Evolutionary conservation across 768 basidiomycete species (phyloP).

Genomic region (Megacollybia marginata): DNA sequence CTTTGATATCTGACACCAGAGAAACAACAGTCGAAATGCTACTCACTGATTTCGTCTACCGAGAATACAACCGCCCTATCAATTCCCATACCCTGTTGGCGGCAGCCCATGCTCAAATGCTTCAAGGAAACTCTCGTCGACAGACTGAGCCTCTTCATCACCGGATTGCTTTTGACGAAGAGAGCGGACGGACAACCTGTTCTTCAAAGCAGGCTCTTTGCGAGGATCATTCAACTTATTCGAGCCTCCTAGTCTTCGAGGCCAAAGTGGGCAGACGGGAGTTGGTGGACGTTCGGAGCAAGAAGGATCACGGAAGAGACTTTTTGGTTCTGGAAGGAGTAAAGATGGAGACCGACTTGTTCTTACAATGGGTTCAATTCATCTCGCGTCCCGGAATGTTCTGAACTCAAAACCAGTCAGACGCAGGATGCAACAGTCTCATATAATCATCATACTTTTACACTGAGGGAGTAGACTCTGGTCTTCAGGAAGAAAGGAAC

Average conservation of each 20-base stretch:
- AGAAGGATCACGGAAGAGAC: constrained; percentile 82
- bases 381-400: constrained; percentile 31
- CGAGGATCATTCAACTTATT: constrained; percentile 96
- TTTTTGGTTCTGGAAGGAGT: constrained; percentile 86
- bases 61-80: constrained; percentile 98
- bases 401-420: too few relatives aligned
- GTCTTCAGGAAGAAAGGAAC: too few relatives aligned
- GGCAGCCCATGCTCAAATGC: constrained; percentile 98
- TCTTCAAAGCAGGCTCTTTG: constrained; percentile 95
- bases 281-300: constrained; percentile 92
- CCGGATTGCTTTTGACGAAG: constrained; percentile 88
- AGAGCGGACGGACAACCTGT: constrained; percentile 39
- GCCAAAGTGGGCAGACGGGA: constrained; percentile 88
- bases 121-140: constrained; percentile 93
- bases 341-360: not conserved
- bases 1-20: constrained; percentile 74
- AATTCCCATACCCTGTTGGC: constrained; percentile 93
- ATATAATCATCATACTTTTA: too few relatives aligned
- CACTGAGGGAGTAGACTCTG: too few relatives aligned
- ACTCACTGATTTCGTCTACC: constrained; percentile 87
- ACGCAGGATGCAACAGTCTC: too few relatives aligned
- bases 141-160: constrained; percentile 96
- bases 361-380: constrained; percentile 81
- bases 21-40: not conserved
- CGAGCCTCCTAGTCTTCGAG: constrained; percentile 97